These are phyloP conservation scores for Eucalyptus dawsonii DNA, from an alignment of 345 rosid genomes.

Conservation along the genomic window DNA sequence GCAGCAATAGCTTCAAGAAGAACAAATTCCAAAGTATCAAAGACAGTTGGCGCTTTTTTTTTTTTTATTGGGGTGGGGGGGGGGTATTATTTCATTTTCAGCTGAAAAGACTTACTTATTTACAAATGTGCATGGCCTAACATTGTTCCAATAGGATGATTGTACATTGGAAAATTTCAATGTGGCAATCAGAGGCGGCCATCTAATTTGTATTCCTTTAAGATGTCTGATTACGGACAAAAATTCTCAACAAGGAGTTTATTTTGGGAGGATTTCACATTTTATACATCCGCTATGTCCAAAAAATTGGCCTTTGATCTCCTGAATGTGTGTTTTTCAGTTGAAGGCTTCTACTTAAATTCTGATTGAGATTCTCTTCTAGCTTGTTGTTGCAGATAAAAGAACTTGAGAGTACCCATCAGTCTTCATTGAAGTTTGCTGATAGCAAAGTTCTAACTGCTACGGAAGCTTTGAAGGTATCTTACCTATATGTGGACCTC, in stretches of 20 bases:
- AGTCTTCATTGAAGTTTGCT: slow-evolving; percentile 11
- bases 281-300: not conserved
- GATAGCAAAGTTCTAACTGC: slow-evolving; percentile 50
- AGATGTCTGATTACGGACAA: not conserved
- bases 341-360: not conserved
- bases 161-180: not conserved
- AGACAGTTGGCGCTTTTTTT: not conserved
- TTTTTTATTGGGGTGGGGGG: not conserved
- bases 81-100: not conserved
- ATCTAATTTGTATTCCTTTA: not conserved
- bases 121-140: not conserved
- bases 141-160: not conserved
- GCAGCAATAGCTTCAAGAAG: not conserved
- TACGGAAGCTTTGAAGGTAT: slow-evolving; percentile 78
- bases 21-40: not conserved
- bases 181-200: not conserved
- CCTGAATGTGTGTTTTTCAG: not conserved
- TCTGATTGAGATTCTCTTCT: slow-evolving; percentile 18
- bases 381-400: slow-evolving; percentile 46
- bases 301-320: not conserved
- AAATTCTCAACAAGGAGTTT: not conserved
- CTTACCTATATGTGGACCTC: not conserved
- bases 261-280: not conserved
- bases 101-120: not conserved
- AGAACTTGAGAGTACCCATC: slow-evolving; percentile 26